Conservation (phyloP, 306 rosid species). For the Glycine tomentella region DNA sequence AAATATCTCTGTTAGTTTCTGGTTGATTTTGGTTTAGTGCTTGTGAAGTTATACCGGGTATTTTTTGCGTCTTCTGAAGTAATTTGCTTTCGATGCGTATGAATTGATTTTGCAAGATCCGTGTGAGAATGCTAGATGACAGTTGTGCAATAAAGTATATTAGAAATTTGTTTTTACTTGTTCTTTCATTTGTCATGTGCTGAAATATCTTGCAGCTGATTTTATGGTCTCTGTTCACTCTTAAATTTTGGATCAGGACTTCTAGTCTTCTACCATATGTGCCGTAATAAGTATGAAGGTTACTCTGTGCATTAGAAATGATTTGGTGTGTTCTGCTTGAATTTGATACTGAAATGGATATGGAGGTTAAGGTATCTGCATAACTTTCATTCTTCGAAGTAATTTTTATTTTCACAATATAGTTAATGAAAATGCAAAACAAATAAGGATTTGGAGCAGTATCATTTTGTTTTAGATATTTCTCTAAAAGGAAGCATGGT, state of each 20-base stretch:
- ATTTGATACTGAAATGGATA: constrained; percentile 30
- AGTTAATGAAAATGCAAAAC: too few relatives aligned
- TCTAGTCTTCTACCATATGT: too few relatives aligned
- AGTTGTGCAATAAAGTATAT: too few relatives aligned
- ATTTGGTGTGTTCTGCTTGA: neutral
- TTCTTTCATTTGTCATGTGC: constrained; percentile 10
- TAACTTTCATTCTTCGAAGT: neutral
- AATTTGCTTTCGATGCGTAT: neutral
- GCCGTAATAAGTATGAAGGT: neutral
- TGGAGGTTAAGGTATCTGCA: constrained; percentile 24
- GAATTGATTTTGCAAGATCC: neutral
- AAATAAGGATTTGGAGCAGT: neutral
- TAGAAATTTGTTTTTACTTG: neutral
- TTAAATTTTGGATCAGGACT: constrained; percentile 10
- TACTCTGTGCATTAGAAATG: neutral
- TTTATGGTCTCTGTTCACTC: neutral
- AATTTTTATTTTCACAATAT: too few relatives aligned
- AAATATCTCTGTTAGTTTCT: constrained; percentile 25
- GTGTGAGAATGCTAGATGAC: too few relatives aligned
- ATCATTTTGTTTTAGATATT: constrained; percentile 30
- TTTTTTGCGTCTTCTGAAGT: neutral
- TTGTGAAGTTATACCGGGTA: neutral
- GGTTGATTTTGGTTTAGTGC: constrained; percentile 38
- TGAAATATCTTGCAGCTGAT: neutral
- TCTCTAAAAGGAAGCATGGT: neutral